Evolutionary conservation across 176 grass and related monocot species (phyloP).

Genomic region (Juncus inflexus): DNA sequence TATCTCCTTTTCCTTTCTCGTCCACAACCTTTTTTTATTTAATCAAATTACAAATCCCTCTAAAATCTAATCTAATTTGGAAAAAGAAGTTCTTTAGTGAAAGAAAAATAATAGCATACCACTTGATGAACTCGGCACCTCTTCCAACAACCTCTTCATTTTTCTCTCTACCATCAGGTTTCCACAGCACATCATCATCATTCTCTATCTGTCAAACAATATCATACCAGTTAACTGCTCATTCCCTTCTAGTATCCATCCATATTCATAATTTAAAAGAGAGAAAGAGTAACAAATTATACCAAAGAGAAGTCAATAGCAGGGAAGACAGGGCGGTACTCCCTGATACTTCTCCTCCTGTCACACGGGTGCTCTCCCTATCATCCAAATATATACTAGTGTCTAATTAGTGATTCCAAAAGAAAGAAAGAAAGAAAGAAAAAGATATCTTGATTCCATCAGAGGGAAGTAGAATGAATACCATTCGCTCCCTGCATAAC

Average conservation of each 20-base stretch:
- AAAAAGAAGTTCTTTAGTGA: background rate
- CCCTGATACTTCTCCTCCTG: conserved; percentile 80
- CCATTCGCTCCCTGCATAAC: conserved; percentile 32
- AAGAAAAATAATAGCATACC: conserved; percentile 43
- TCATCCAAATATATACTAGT: conserved; percentile 22
- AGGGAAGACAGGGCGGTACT: conserved; percentile 68
- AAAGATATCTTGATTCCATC: background rate
- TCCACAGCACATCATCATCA: conserved; percentile 87
- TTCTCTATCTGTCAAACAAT: conserved; percentile 56
- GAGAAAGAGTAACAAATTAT: conserved; percentile 31
- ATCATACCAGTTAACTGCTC: too few relatives aligned
- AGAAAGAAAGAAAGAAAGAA: conserved; percentile 7
- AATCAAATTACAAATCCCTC: conserved; percentile 7
- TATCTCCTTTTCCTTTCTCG: conserved; percentile 81
- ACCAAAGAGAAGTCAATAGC: conserved; percentile 94
- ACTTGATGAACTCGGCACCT: conserved; percentile 81
- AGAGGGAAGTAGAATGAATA: background rate
- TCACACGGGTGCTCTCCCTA: conserved; percentile 89
- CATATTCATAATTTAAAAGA: background rate
- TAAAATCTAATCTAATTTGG: background rate
- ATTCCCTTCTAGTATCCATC: background rate
- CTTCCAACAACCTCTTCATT: conserved; percentile 52
- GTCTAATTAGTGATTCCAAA: conserved; percentile 1
- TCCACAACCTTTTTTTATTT: conserved; percentile 70
- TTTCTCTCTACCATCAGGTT: conserved; percentile 62